Percentiles rank a stretch among this genome's conserved stretches.
These are phyloP conservation scores for Angomonas deanei DNA, from an alignment of 208 protist species.

Conservation along the genomic window DNA sequence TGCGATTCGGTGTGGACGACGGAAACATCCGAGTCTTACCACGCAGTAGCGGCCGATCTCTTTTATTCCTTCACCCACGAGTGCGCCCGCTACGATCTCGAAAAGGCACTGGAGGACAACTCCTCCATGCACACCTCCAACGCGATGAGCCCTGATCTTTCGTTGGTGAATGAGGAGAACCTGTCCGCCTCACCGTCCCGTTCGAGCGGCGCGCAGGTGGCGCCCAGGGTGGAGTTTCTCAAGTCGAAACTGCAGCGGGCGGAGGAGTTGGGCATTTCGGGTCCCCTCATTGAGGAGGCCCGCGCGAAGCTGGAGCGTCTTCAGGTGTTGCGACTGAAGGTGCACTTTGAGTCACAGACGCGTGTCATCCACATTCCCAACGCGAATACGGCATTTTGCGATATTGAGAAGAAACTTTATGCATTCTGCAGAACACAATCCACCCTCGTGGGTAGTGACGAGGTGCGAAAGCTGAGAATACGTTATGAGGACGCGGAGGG, in stretches of 20 bases:
- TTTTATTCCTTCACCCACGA: slow-evolving; percentile 22
- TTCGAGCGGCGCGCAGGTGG: not conserved
- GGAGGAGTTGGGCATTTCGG: slow-evolving; percentile 36
- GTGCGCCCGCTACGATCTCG: slow-evolving; percentile 31
- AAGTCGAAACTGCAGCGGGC: slow-evolving; percentile 25
- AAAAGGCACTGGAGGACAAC: slow-evolving; percentile 24
- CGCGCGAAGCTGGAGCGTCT: slow-evolving; percentile 27
- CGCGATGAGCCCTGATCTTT: not conserved
- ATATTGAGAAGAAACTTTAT: slow-evolving; percentile 54
- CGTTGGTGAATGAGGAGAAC: not conserved
- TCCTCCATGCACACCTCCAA: not conserved
- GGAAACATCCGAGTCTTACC: slow-evolving; percentile 30
- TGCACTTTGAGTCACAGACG: slow-evolving; percentile 70
- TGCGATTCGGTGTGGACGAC: slow-evolving; percentile 36
- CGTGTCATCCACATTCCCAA: slow-evolving; percentile 48
- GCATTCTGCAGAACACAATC: slow-evolving; percentile 42
- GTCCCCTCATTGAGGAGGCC: slow-evolving; percentile 33
- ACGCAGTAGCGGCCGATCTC: slow-evolving; percentile 34
- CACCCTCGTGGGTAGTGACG: not conserved
- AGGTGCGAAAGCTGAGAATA: slow-evolving; percentile 47
- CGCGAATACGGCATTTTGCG: slow-evolving; percentile 29
- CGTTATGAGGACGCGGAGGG: slow-evolving; percentile 79
- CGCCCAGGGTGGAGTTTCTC: slow-evolving; percentile 20
- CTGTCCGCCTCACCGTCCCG: not conserved
- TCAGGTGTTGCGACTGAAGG: slow-evolving; percentile 50